Conservation (phyloP, 208 protist genomes). For the Trypanosoma mega region DNA sequence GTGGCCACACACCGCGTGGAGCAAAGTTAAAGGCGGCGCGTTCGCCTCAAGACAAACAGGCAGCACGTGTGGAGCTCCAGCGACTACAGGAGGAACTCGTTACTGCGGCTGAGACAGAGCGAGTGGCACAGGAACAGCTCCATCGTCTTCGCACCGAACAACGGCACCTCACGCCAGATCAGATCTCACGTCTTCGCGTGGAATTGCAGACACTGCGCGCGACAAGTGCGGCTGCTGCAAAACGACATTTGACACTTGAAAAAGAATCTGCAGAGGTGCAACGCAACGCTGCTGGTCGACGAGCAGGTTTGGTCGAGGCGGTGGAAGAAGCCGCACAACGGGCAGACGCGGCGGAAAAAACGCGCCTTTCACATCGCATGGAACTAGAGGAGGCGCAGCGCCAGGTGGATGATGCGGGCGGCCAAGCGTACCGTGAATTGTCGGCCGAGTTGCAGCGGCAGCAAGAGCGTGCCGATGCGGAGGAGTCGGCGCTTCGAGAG, state of each 20-base stretch:
- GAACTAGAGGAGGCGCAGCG: constrained; percentile 66
- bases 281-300: constrained; percentile 9
- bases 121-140: constrained; percentile 54
- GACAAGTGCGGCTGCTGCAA: constrained; percentile 40
- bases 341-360: constrained; percentile 43
- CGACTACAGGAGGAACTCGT: constrained; percentile 74
- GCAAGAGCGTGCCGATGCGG: constrained; percentile 66
- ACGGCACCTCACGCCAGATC: constrained; percentile 44
- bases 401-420: constrained; percentile 75
- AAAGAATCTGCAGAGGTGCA: constrained; percentile 33
- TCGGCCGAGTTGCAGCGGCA: constrained; percentile 46
- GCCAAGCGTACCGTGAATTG: constrained; percentile 65
- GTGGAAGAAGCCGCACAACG: constrained; percentile 32
- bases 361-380: constrained; percentile 35
- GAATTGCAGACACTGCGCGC: constrained; percentile 51
- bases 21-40: constrained; percentile 81
- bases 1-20: constrained; percentile 88
- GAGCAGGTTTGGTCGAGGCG: constrained; percentile 24
- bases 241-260: constrained; percentile 35
- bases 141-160: constrained; percentile 67
- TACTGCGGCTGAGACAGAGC: constrained; percentile 69
- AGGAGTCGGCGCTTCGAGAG: constrained; percentile 69
- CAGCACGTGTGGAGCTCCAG: constrained; percentile 70
- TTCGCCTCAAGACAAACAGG: constrained; percentile 74
- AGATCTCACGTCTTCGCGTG: constrained; percentile 44